Evolutionary conservation across 495 filamentous ascomycete species (phyloP).

Genomic region (Penicillium soppii): DNA sequence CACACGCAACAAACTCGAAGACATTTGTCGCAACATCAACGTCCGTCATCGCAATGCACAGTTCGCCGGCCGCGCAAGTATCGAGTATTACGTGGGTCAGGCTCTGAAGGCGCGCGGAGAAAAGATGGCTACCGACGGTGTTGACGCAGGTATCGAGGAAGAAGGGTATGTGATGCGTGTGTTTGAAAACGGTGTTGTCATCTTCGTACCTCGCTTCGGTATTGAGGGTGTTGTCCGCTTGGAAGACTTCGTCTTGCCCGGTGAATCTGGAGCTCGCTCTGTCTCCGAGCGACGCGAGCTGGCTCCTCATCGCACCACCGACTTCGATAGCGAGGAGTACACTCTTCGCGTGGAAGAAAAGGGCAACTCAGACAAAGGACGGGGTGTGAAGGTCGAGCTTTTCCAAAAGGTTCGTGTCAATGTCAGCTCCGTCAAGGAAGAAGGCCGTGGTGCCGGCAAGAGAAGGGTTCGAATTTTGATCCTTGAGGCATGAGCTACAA

Average conservation of each 20-base stretch:
- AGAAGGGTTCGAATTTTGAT: conserved; percentile 57
- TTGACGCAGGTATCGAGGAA: conserved; percentile 59
- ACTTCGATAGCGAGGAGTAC: conserved; percentile 83
- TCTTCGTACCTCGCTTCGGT: conserved; percentile 92
- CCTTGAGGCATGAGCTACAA: conserved; percentile 19
- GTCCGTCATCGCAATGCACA: conserved; percentile 95
- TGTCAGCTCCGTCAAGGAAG: conserved; percentile 89
- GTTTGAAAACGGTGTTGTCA: conserved; percentile 94
- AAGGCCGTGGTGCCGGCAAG: conserved; percentile 79
- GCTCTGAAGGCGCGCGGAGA: conserved; percentile 80
- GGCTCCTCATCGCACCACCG: conserved; percentile 54
- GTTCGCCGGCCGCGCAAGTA: conserved; percentile 85
- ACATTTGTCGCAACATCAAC: conserved; percentile 97
- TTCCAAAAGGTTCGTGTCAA: conserved; percentile 88
- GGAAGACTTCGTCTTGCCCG: conserved; percentile 73
- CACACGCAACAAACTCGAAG: conserved; percentile 76
- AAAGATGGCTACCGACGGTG: conserved; percentile 38
- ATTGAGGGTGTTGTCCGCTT: conserved; percentile 89
- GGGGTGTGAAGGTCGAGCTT: conserved; percentile 65
- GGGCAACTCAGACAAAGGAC: conserved; percentile 47
- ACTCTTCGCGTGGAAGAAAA: conserved; percentile 56
- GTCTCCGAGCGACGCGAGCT: conserved; percentile 40
- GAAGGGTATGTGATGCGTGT: conserved; percentile 96
- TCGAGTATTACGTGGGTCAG: conserved; percentile 97
- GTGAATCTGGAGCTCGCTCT: conserved; percentile 48